Percentiles rank a stretch among this genome's conserved stretches.
These are phyloP conservation scores for Akanthomyces uredinophilus DNA, from an alignment of 2,329 filamentous ascomycete species.

Conservation along the genomic window DNA sequence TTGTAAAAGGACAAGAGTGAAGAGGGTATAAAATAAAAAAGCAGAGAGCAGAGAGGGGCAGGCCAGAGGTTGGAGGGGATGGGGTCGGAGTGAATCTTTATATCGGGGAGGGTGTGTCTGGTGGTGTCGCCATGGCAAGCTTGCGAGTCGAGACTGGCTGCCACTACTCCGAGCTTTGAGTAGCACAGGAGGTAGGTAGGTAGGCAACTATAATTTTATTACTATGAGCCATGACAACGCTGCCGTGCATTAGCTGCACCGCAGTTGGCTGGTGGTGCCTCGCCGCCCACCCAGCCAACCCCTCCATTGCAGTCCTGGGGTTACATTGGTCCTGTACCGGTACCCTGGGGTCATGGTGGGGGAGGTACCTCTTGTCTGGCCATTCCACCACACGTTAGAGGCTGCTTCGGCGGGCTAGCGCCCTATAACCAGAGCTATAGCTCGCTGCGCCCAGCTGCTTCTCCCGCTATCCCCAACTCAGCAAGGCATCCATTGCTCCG, in stretches of 20 bases:
- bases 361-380: constrained; percentile 2
- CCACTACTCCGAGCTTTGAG: not conserved
- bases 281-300: not conserved
- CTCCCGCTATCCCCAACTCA: not conserved
- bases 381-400: not conserved
- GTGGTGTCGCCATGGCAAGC: too few relatives aligned
- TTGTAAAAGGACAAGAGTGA: constrained; percentile 5
- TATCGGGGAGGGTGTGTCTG: not conserved
- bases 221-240: not conserved
- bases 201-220: not conserved
- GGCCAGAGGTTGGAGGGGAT: not conserved
- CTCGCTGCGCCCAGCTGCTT: not conserved
- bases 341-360: constrained; percentile 6
- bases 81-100: constrained; percentile 14
- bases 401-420: not conserved
- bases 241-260: not conserved
- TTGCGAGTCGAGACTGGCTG: not conserved
- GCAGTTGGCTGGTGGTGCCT: constrained; percentile 3
- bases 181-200: not conserved
- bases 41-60: constrained; percentile 20
- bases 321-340: constrained; percentile 5
- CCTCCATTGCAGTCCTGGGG: not conserved
- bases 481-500: constrained; percentile 10
- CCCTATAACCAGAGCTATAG: not conserved
- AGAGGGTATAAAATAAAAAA: constrained; percentile 5